Evolutionary conservation across 2,329 filamentous ascomycete species (phyloP), one percentile per base, ranked within the genome.

Genomic region (Penicillium psychrosexuale): DNA sequence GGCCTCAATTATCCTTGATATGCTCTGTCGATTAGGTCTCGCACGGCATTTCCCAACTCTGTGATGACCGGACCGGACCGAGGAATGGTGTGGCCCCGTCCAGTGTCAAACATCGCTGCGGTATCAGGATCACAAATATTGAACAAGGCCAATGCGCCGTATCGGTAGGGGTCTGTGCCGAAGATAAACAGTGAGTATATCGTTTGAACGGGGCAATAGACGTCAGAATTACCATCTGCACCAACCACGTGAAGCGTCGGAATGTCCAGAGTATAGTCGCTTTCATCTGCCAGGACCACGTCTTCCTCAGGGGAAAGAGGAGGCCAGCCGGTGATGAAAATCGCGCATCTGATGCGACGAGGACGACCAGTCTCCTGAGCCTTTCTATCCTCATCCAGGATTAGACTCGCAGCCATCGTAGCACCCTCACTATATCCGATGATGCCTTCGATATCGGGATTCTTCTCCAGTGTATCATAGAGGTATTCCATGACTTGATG

Each of bases 401-500:
- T 70, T 8, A 82, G 64, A 0, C 78, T 82, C 0, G 78, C 78
- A 0, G 82, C 83, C 13, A 82, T 76, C 0, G 79, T 80, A 1
- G 83, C 82, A 3, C 83, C 83, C 64, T 86, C 83, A 0, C 82
- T 84, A 61, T 85, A 86, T 1, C 83, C 83, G 17, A 86, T 75
- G 43, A 86, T 79, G 3, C 80, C 83, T 55, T 81, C 78, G 53
- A 82, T 78, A 22, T 64, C 63, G 9, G 61, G 59, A 22, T 65
- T 53, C 15, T 54, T 72, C 15, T 80, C 75, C 59, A 84, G 72
- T 6, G 78, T 75, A 9, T 76, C 65, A 59, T 77, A 69, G 2
- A 77, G 38, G n/a, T 66, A 61, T 5, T 72, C 62, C 30, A 77
- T 63, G 37, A 64, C 55, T 8, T 44, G 45, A 3, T 56, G 46